Evolutionary conservation across 768 basidiomycete genomes (phyloP), one percentile per base, ranked within the genome.

Genomic region (Cystobasidium tubakii): DNA sequence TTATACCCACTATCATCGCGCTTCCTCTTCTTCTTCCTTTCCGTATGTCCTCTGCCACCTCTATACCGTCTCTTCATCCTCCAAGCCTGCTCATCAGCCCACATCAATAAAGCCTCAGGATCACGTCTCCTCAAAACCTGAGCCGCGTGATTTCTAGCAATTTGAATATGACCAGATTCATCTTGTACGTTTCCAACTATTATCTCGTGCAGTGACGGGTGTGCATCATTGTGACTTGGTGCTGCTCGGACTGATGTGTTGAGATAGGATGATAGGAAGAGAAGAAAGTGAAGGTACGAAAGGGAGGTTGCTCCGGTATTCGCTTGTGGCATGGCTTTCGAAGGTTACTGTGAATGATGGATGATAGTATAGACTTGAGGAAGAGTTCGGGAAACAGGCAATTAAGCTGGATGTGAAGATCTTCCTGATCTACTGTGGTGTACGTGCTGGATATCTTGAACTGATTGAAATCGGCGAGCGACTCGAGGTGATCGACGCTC

Each of bases 91-190:
- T 4, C 7, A 36, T 57, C 33, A 25, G 69, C 69, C 69, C 69
- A 71, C 4, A 2, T n/a, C n/a, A 55, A 23, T 10, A 71, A 36
- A 9, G 69, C 43, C 7, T 53, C 39, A 33, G 42, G 29, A 27
- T 67, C 66, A n/a, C 66, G 42, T 50, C 42, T 67, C 12, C 66
- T 9, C 27, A 2, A 4, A 36, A 23, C 4, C 29, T 65, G 63
- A 36, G 63, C 63, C 36, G 63, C 63, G 25, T 65, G 63, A 27
- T 65, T 65, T n/a, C 46, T 50, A n/a, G 46, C 46, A n/a, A 50
- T 50, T 50, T 50, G 46, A n/a, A 50, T 50, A n/a, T 50, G 46
- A 50, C 46, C 46, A 50, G 46, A 15, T 50, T 19, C 46, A 50
- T 50, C 46, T n/a, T 50, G 7, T 4, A 19, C 4, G 21, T 50